Conservation (phyloP, 345 rosid genomes). For the Cardamine chenopodiifolia region DNA sequence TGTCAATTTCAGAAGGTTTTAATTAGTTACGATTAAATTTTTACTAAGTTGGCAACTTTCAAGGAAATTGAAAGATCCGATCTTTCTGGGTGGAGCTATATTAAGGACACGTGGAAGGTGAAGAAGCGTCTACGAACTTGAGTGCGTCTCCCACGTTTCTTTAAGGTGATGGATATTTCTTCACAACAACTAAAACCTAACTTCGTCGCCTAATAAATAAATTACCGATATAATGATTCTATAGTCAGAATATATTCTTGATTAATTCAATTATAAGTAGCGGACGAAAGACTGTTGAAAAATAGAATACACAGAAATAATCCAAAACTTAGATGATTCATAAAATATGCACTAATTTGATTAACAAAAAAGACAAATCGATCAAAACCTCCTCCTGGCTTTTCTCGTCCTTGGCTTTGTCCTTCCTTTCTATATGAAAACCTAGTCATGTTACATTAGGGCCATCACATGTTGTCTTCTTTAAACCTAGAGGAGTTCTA, state of each 20-base stretch:
- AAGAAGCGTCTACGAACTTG: not conserved
- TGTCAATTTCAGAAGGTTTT: too few relatives aligned
- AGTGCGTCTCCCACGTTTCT: slow-evolving; percentile 37
- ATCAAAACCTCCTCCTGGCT: slow-evolving; percentile 26
- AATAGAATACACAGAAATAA: slow-evolving; percentile 8
- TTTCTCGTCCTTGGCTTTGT: slow-evolving; percentile 18
- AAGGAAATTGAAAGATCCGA: not conserved
- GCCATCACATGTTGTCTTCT: slow-evolving; percentile 25
- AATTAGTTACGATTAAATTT: not conserved
- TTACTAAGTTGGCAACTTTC: too few relatives aligned
- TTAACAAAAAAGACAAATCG: slow-evolving; percentile 16
- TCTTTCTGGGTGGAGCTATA: not conserved
- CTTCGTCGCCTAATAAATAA: slow-evolving; percentile 3
- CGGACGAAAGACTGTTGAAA: not conserved
- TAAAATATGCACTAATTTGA: slow-evolving; percentile 33
- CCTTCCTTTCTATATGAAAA: slow-evolving; percentile 33
- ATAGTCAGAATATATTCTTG: not conserved
- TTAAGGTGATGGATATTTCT: not conserved
- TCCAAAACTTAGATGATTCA: slow-evolving; percentile 3
- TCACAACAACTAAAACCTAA: slow-evolving; percentile 12
- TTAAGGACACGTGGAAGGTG: slow-evolving; percentile 28
- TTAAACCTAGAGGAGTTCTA: slow-evolving; percentile 38
- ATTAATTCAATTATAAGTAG: not conserved
- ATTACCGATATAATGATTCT: not conserved
- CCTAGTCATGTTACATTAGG: slow-evolving; percentile 38